phyloP scores from a whole-genome alignment of 345 rosid species.

The Nasturtium officinale region DNA sequence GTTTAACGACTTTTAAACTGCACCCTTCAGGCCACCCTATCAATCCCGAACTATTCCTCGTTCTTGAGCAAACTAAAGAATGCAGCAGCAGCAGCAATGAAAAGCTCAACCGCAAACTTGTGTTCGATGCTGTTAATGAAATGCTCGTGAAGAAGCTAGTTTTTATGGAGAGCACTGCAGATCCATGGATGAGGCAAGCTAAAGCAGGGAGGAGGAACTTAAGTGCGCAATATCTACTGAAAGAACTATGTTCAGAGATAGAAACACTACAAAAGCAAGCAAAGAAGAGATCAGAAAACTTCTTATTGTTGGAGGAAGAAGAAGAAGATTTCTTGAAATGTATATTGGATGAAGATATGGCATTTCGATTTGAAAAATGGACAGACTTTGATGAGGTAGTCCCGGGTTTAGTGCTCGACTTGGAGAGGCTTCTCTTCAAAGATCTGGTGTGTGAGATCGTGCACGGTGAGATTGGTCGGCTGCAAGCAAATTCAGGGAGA shows the following conservation, averaged over 20 bases:
- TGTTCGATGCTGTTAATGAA: constrained; percentile 86
- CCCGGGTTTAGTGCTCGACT: constrained; percentile 59
- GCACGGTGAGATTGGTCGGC: constrained; percentile 54
- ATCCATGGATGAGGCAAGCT: constrained; percentile 54
- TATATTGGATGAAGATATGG: constrained; percentile 65
- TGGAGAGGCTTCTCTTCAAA: constrained; percentile 80
- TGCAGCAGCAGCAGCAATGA: constrained; percentile 49
- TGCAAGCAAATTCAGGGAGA: constrained; percentile 48
- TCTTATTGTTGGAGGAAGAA: constrained; percentile 43
- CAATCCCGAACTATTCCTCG: constrained; percentile 84
- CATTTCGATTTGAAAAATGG: constrained; percentile 59
- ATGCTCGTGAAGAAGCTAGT: constrained; percentile 62
- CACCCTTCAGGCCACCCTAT: constrained; percentile 87
- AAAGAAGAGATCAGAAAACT: constrained; percentile 46
- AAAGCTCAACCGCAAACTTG: constrained; percentile 70
- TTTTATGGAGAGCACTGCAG: constrained; percentile 40
- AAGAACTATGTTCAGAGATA: constrained; percentile 73
- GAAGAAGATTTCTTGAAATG: constrained; percentile 62
- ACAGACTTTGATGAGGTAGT: constrained; percentile 51
- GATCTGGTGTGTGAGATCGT: constrained; percentile 80
- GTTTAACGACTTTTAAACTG: constrained; percentile 64
- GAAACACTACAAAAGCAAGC: constrained; percentile 54
- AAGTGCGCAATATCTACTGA: constrained; percentile 76
- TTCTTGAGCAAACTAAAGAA: constrained; percentile 87
- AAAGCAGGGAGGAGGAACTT: constrained; percentile 55